phyloP scores from a whole-genome alignment of 1,284 basidiomycete genomes.

The Tremellales sp. region DNA sequence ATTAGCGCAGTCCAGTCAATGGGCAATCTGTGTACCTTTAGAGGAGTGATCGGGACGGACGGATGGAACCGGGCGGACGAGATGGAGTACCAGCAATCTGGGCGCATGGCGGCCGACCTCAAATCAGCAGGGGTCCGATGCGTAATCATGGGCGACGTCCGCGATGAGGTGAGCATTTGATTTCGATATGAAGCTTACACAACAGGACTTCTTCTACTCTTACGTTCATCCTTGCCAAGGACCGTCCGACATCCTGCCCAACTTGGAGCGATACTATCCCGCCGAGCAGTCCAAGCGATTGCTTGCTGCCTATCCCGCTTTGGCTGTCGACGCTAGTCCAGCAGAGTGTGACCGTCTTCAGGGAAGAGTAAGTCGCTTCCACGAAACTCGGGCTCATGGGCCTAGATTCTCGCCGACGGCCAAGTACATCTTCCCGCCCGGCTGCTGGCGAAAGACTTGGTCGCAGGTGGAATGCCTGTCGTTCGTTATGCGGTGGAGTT shows the following conservation, averaged over 20 bases:
- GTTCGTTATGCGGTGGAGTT: slow-evolving; percentile 63
- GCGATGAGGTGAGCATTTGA: slow-evolving; percentile 60
- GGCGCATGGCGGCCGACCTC: slow-evolving; percentile 57
- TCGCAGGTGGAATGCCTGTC: slow-evolving; percentile 57
- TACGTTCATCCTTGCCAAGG: slow-evolving; percentile 59
- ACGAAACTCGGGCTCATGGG: slow-evolving; percentile 1
- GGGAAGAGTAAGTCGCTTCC: slow-evolving; percentile 48
- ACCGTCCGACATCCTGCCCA: slow-evolving; percentile 55
- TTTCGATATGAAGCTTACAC: not conserved
- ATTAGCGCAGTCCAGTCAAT: slow-evolving; percentile 56
- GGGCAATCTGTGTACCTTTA: slow-evolving; percentile 59
- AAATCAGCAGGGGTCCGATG: slow-evolving; percentile 58
- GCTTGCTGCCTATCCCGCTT: slow-evolving; percentile 50
- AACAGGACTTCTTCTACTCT: slow-evolving; percentile 59
- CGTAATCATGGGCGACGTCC: slow-evolving; percentile 63
- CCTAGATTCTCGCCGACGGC: slow-evolving; percentile 58
- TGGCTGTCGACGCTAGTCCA: slow-evolving; percentile 36
- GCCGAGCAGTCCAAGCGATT: slow-evolving; percentile 52
- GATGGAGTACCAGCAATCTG: slow-evolving; percentile 65
- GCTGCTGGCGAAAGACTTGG: slow-evolving; percentile 60
- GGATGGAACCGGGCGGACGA: slow-evolving; percentile 56
- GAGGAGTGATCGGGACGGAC: slow-evolving; percentile 60
- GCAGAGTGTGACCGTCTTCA: slow-evolving; percentile 54
- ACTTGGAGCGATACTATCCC: slow-evolving; percentile 62
- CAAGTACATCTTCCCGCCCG: slow-evolving; percentile 68